Conservation (phyloP, 1,139 yeast species). For the Pichia sp. region DNA sequence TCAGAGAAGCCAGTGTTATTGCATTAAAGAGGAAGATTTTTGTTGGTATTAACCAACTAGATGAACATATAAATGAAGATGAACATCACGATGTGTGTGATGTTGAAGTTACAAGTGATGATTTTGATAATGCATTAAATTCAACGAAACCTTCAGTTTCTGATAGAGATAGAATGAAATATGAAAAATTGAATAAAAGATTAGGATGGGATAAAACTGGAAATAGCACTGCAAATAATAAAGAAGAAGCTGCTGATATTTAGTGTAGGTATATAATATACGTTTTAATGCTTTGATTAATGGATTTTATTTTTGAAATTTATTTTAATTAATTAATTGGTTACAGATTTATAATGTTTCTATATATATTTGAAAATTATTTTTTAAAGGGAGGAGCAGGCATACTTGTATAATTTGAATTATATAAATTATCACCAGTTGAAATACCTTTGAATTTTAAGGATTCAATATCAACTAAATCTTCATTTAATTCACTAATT, state of each 20-base stretch:
- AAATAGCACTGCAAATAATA: conserved; percentile 2
- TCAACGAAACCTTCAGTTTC: conserved; percentile 87
- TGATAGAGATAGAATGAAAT: conserved; percentile 73
- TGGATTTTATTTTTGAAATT: neutral
- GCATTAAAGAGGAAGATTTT: conserved; percentile 74
- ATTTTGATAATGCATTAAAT: conserved; percentile 65
- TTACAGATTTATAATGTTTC: neutral
- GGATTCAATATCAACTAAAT: conserved; percentile 41
- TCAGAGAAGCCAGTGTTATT: conserved; percentile 85
- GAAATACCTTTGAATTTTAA: conserved; percentile 31
- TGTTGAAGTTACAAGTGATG: conserved; percentile 54
- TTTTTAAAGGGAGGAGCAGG: conserved; percentile 13
- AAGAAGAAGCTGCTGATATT: conserved; percentile 9
- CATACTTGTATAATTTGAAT: conserved; percentile 26
- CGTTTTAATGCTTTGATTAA: neutral
- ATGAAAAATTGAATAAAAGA: conserved; percentile 42
- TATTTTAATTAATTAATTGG: neutral
- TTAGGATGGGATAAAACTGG: conserved; percentile 31
- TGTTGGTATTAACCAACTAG: conserved; percentile 32
- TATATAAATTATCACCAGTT: conserved; percentile 41
- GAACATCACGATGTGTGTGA: conserved; percentile 18
- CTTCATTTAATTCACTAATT: conserved; percentile 40
- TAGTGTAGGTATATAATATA: neutral
- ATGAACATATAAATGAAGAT: conserved; percentile 29
- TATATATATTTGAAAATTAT: neutral